Evolutionary conservation across 345 rosid species (phyloP).

Genomic region (Eucalyptus curtisii): DNA sequence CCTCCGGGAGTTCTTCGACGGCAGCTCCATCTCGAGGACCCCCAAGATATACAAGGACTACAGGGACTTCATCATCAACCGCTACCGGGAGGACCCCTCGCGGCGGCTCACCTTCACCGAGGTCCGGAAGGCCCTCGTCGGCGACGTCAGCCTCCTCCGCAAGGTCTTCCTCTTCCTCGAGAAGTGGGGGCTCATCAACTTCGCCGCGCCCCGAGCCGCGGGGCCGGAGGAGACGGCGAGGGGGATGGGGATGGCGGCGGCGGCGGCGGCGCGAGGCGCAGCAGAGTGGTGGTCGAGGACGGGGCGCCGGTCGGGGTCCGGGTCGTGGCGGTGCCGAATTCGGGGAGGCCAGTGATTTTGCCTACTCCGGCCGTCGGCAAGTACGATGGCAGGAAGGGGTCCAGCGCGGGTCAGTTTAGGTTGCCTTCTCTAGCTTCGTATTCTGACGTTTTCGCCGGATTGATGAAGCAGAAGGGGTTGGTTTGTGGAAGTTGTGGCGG

Average conservation of each 20-base stretch:
- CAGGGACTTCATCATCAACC: slow-evolving; percentile 83
- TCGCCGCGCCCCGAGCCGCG: background rate
- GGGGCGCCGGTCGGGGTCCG: slow-evolving; percentile 70
- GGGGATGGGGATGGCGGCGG: background rate
- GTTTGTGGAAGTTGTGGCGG: slow-evolving; percentile 45
- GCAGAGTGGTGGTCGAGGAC: slow-evolving; percentile 34
- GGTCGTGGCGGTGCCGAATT: slow-evolving; percentile 61
- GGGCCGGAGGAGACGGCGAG: background rate
- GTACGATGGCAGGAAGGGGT: background rate
- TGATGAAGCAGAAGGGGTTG: slow-evolving; percentile 15
- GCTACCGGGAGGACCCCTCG: slow-evolving; percentile 71
- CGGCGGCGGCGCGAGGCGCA: slow-evolving; percentile 10
- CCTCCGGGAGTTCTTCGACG: slow-evolving; percentile 70
- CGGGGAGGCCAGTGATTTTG: slow-evolving; percentile 29
- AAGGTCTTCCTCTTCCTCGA: slow-evolving; percentile 70
- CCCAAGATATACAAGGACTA: slow-evolving; percentile 92
- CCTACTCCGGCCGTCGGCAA: background rate
- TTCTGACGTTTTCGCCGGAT: slow-evolving; percentile 49
- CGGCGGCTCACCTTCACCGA: slow-evolving; percentile 68
- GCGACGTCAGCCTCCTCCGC: slow-evolving; percentile 68
- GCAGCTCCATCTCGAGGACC: slow-evolving; percentile 75
- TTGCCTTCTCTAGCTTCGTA: slow-evolving; percentile 62
- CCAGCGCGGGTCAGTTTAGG: background rate
- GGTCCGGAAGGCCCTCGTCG: slow-evolving; percentile 63
- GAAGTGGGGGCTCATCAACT: slow-evolving; percentile 74